phyloP scores from a whole-genome alignment of 2,329 filamentous ascomycete genomes.

The Myriosclerotinia curreyana region DNA sequence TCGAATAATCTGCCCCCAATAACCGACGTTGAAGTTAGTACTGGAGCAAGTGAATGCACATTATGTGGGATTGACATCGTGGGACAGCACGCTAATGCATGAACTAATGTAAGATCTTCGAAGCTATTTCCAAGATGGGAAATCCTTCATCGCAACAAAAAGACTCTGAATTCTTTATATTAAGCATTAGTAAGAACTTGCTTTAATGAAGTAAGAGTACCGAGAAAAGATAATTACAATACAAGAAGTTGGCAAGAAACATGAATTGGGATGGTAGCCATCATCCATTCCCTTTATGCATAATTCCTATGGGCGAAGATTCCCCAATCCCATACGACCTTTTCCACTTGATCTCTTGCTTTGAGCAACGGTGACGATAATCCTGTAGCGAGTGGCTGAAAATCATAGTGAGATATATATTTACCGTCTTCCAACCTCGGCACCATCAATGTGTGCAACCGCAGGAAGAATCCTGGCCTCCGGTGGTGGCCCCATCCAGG shows the following conservation, averaged over 20 bases:
- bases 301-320: background rate
- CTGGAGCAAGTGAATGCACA: too few relatives aligned
- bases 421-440: background rate
- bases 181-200: too few relatives aligned
- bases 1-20: too few relatives aligned
- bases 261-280: too few relatives aligned
- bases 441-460: background rate
- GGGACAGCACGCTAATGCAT: background rate
- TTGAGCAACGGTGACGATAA: background rate
- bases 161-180: too few relatives aligned
- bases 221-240: too few relatives aligned
- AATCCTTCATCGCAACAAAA: too few relatives aligned
- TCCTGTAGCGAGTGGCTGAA: rapidly evolving
- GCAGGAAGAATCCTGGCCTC: too few relatives aligned
- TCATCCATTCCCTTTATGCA: too few relatives aligned
- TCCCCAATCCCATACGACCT: background rate
- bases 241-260: too few relatives aligned
- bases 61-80: background rate
- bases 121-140: background rate
- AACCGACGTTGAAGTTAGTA: background rate
- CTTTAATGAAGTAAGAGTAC: too few relatives aligned
- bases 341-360: background rate
- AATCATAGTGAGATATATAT: background rate
- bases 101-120: background rate
- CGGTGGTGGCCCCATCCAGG: slow-evolving; percentile 10